Base-by-base conservation (phyloP, 2,329 filamentous ascomycete genomes). In the Colletotrichum tabaci region DNA sequence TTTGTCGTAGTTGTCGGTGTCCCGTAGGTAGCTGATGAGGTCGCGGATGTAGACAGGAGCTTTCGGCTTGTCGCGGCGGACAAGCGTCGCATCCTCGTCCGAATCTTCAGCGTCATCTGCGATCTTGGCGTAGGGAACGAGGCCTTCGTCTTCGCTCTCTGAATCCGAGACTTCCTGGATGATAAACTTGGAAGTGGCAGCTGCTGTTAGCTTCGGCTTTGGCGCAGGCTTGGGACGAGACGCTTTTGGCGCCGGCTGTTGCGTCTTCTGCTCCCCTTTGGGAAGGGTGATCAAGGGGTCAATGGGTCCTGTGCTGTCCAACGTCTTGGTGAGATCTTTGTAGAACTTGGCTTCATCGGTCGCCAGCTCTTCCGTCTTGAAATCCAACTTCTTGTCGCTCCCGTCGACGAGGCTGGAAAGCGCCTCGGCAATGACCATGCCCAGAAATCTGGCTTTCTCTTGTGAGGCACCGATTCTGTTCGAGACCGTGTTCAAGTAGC, bases 1-100 rank as follows among this genome's bases (percentile, higher is more conserved):
- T 40, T 91, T 91, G 76, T 98, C 95, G 75, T 95, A 94, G 74
- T 92, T 93, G 56, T 98, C 94, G 0, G 89, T 90, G 75, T 97
- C 94, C 60, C 93, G 89, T 3, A 99, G 86, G 77, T 92, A 95
- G 9, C 86, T 80, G 66, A 98, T 91, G 13, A 98, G 87, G 76
- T 97, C 94, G 56, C 95, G 91, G 71, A 98, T 92, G 77, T 98
- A 98, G 1, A 99, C 95, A 1, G 96, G 96, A 0, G 94, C 89
- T 69, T 89, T 93, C 26, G 92, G 89, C 76, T 96, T 98, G 80
- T 96, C 91, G 16, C 95, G 89, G 68, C 93, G 92, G 58, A 98
- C 88, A 21, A 98, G 85, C 0, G 95, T 97, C 6, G 96, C 92
- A 76, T 99, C 97, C 47, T 98, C 95, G 68, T 98, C 95, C 0